Evolutionary conservation across 2,329 filamentous ascomycete genomes (phyloP), one percentile per base, ranked within the genome.

Genomic region (Colletotrichum orbiculare): DNA sequence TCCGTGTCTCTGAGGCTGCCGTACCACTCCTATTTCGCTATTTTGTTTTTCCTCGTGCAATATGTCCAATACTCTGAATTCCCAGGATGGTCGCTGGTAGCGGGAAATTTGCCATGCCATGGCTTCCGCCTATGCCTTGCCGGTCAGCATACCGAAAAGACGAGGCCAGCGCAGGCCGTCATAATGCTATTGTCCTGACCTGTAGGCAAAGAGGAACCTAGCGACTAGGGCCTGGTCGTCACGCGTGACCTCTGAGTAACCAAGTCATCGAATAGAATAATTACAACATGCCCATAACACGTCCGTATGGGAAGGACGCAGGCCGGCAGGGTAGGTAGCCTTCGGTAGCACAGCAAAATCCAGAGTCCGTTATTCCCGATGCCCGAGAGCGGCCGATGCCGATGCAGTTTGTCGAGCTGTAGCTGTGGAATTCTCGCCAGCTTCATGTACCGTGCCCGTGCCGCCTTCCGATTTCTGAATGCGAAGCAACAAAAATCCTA

Each of bases 101-200:
- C 38, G 41, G 52, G 52, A 62, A 52, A 62, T 62, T 65, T 62
- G 62, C 35, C 52, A 57, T 66, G 52, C 45, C 37, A 46, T 42
- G 43, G n/a, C 8, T 57, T 13, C 58, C 15, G 38, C 42, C 11
- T 37, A 37, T 37, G 52, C 46, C 43, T 43, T 62, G 59, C 59
- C 25, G 37, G 11, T 62, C 53, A 38, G 10, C 45, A 39, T n/a
- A 45, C 49, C 33, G 33, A 17, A 33, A 59, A 52, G 47, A 42
- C 7, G 45, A 43, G 15, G 53, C 15, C 25, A 38, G 41, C 38
- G n/a, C 47, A 8, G 15, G 47, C 43, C 42, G 42, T 60, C n/a
- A 62, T 53, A 53, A 63, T 48, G 34, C 11, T 37, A 57, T 62
- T 65, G 39, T 50, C 43, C 52, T 25, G 48, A 47, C 33, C 45